Conservation (phyloP, 2,329 filamentous ascomycete species). For the Penicillium sp. region DNA sequence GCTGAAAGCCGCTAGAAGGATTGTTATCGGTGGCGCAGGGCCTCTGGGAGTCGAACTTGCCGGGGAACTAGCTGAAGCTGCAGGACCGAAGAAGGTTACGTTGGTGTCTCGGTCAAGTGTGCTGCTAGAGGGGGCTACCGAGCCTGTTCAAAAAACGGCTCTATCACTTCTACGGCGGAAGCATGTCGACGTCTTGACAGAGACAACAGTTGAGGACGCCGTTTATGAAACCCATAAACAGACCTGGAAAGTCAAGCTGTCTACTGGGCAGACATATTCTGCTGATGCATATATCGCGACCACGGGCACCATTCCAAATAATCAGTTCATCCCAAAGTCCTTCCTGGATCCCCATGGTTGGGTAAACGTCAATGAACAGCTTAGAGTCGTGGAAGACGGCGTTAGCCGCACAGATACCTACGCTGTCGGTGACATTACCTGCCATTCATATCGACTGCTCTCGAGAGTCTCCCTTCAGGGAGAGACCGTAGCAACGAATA, state of each 20-base stretch:
- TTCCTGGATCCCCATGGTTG: slow-evolving; percentile 3
- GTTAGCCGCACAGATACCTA: not conserved
- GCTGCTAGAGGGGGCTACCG: not conserved
- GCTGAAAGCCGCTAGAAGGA: not conserved
- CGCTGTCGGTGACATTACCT: slow-evolving; percentile 5
- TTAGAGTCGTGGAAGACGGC: not conserved
- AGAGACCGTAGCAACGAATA: not conserved
- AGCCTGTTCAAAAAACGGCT: not conserved
- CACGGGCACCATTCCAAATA: slow-evolving; percentile 7
- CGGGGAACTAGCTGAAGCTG: slow-evolving; percentile 7
- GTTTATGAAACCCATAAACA: not conserved
- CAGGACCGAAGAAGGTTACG: not conserved
- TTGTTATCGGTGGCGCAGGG: slow-evolving; percentile 9
- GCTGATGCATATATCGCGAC: slow-evolving; percentile 11
- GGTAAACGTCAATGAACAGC: slow-evolving; percentile 7
- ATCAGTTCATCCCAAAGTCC: not conserved
- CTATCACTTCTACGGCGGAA: not conserved
- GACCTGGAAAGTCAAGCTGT: slow-evolving; percentile 2
- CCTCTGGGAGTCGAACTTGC: slow-evolving; percentile 10
- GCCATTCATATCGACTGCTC: slow-evolving; percentile 6
- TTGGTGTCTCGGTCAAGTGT: not conserved
- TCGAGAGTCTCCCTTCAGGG: slow-evolving; percentile 2
- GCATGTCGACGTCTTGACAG: not conserved
- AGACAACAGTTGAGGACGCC: not conserved
- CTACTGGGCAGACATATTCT: not conserved